Evolutionary conservation across 2,329 filamentous ascomycete species (phyloP).

Genomic region (Akanthomyces lecanii): DNA sequence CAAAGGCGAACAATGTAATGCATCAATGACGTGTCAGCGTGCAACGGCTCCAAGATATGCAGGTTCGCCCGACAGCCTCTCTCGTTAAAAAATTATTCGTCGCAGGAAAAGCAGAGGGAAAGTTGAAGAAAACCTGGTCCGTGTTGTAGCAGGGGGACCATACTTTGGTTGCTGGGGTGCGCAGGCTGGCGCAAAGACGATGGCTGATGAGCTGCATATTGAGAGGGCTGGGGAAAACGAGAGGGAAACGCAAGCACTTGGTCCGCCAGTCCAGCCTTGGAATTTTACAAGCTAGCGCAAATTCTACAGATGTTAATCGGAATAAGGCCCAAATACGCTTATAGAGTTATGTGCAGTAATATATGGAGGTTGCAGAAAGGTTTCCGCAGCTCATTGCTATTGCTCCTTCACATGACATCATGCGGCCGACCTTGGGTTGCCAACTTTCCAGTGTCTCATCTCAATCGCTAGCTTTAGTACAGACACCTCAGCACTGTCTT

Average conservation of each 20-base stretch:
- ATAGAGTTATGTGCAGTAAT: not conserved
- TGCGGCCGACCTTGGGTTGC: not conserved
- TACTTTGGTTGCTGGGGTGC: constrained; percentile 9
- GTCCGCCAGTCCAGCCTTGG: constrained; percentile 1
- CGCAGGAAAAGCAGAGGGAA: not conserved
- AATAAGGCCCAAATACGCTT: not conserved
- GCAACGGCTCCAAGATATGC: not conserved
- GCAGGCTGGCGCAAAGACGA: constrained; percentile 7
- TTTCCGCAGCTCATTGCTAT: not conserved
- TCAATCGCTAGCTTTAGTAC: not conserved
- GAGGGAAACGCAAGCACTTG: not conserved
- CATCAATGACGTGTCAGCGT: not conserved
- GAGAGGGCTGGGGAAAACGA: constrained; percentile 9
- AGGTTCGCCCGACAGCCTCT: not conserved
- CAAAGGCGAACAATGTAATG: not conserved
- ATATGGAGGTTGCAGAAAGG: not conserved
- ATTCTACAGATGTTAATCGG: not conserved
- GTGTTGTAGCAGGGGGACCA: not conserved
- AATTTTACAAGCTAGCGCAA: not conserved
- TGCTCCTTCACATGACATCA: not conserved
- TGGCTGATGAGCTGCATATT: constrained; percentile 11
- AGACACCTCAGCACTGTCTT: not conserved
- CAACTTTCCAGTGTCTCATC: not conserved
- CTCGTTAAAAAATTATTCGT: not conserved
- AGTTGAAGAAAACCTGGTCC: not conserved